Percentiles rank a stretch among this genome's conserved stretches.
Conservation (phyloP, 495 filamentous ascomycete species). For the Lophiostoma macrostomum region DNA sequence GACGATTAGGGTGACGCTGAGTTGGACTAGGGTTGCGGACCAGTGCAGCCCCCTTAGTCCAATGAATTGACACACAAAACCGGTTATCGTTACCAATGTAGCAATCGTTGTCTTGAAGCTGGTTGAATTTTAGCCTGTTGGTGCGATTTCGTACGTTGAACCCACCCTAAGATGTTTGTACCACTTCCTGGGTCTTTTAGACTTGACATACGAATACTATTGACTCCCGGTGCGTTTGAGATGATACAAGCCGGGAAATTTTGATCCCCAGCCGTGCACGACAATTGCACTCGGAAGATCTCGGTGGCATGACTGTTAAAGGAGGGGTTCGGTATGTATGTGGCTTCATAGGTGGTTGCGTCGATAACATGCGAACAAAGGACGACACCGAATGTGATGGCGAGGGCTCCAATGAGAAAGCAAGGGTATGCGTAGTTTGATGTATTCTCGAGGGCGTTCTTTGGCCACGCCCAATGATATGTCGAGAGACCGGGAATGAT, state of each 20-base stretch:
- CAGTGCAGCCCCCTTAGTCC: slow-evolving; percentile 11
- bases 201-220: slow-evolving; percentile 6
- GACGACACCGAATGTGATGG: background rate
- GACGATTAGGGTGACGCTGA: background rate
- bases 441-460: background rate
- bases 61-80: slow-evolving; percentile 8
- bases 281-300: background rate
- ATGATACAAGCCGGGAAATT: background rate
- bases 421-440: background rate
- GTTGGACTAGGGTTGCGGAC: slow-evolving; percentile 2
- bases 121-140: background rate
- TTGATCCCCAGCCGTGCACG: slow-evolving; percentile 7
- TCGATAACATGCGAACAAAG: slow-evolving; percentile 9
- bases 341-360: background rate
- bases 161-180: background rate
- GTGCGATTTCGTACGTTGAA: background rate
- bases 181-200: background rate
- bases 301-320: background rate
- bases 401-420: background rate
- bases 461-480: background rate
- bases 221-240: background rate
- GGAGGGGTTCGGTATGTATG: background rate
- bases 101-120: background rate
- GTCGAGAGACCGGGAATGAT: background rate
- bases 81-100: slow-evolving; percentile 1